phyloP scores from a whole-genome alignment of 2,329 filamentous ascomycete genomes.

The Beauveria australis region DNA sequence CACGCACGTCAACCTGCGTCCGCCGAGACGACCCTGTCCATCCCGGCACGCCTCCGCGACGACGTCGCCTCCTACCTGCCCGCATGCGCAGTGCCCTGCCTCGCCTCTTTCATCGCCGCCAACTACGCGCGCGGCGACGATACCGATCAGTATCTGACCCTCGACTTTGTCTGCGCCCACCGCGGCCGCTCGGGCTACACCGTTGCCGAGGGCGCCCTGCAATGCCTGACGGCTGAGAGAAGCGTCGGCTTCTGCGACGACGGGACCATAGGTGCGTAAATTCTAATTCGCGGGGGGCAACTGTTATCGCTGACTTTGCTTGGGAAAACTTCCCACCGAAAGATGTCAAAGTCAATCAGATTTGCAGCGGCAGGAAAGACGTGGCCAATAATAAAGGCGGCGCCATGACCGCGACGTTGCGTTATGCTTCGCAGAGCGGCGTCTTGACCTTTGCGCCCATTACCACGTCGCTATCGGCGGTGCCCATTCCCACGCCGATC shows the following conservation, averaged over 20 bases:
- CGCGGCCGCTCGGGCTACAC: slow-evolving; percentile 55
- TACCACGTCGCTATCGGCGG: neutral
- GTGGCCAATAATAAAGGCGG: slow-evolving; percentile 50
- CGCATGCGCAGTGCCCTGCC: slow-evolving; percentile 51
- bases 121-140: slow-evolving; percentile 41
- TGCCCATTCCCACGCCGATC: neutral
- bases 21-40: slow-evolving; percentile 12
- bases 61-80: slow-evolving; percentile 42
- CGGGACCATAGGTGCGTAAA: slow-evolving; percentile 27
- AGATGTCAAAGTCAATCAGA: slow-evolving; percentile 41
- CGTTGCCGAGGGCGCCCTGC: slow-evolving; percentile 61
- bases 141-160: slow-evolving; percentile 42
- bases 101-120: slow-evolving; percentile 52
- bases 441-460: slow-evolving; percentile 22
- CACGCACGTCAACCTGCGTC: slow-evolving; percentile 6
- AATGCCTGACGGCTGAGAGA: slow-evolving; percentile 53
- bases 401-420: slow-evolving; percentile 49
- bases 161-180: slow-evolving; percentile 57
- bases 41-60: slow-evolving; percentile 20
- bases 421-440: slow-evolving; percentile 24
- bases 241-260: slow-evolving; percentile 42
- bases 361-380: slow-evolving; percentile 45
- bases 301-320: too few species aligned
- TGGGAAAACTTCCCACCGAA: neutral
- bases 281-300: neutral